Conservation (phyloP, 2,329 filamentous ascomycete genomes). For the Cercospora zeina region DNA sequence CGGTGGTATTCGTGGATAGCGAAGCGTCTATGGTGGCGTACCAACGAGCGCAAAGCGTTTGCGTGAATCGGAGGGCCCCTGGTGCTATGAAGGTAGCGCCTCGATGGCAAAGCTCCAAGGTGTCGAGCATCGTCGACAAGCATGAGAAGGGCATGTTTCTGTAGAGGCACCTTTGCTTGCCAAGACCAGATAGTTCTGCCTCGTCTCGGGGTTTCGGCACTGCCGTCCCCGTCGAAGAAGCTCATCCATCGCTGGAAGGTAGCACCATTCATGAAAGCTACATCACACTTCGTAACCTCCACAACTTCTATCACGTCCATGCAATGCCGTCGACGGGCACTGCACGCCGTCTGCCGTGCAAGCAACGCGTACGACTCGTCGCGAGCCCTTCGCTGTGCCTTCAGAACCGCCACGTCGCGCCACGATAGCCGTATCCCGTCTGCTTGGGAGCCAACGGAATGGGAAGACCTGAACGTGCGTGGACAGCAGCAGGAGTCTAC, state of each 20-base stretch:
- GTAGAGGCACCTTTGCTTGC: not conserved
- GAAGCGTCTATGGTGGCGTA: not conserved
- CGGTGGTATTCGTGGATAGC: slow-evolving; percentile 9
- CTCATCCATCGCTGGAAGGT: not conserved
- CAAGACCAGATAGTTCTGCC: not conserved
- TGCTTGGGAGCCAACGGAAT: slow-evolving; percentile 11
- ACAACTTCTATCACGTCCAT: slow-evolving; percentile 15
- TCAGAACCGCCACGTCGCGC: slow-evolving; percentile 19
- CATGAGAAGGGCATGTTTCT: not conserved
- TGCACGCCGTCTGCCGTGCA: slow-evolving; percentile 27
- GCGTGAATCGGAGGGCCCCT: not conserved
- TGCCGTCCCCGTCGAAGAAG: not conserved
- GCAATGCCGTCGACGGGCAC: slow-evolving; percentile 23
- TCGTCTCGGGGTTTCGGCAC: not conserved
- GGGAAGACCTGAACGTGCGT: slow-evolving; percentile 1
- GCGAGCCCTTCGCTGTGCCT: slow-evolving; percentile 30
- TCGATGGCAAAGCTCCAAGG: not conserved
- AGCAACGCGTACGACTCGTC: slow-evolving; percentile 31
- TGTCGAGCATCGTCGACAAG: not conserved
- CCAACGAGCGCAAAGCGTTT: not conserved
- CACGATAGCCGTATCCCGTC: slow-evolving; percentile 10
- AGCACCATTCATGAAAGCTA: not conserved
- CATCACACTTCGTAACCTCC: slow-evolving; percentile 1
- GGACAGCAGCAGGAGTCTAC: not conserved
- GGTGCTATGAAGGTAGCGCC: not conserved